Conservation (phyloP, 2,329 filamentous ascomycete species). For the Fusarium nematophilum region DNA sequence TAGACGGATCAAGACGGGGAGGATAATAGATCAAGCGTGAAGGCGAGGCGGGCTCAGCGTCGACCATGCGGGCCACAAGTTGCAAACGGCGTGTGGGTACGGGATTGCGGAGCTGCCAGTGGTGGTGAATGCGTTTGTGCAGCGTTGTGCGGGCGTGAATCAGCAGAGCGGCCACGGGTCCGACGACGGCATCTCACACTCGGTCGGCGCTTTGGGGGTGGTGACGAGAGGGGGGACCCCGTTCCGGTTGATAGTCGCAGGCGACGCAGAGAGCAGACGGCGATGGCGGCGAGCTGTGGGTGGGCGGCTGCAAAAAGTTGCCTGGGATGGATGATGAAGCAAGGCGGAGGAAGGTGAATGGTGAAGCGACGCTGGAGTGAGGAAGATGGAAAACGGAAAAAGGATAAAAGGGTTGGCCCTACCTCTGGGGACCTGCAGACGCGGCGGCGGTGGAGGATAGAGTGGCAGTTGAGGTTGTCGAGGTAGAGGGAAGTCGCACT, state of each 20-base stretch:
- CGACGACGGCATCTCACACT: slow-evolving; percentile 31
- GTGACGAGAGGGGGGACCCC: slow-evolving; percentile 29
- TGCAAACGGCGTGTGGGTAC: slow-evolving; percentile 11
- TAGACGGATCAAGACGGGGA: slow-evolving; percentile 1
- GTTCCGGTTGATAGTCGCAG: slow-evolving; percentile 18
- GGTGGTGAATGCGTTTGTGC: slow-evolving; percentile 25
- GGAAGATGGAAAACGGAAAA: slow-evolving; percentile 27
- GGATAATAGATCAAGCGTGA: slow-evolving; percentile 11
- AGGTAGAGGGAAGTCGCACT: slow-evolving; percentile 62
- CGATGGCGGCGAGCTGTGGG: slow-evolving; percentile 11
- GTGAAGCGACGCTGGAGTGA: slow-evolving; percentile 19
- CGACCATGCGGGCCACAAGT: slow-evolving; percentile 1
- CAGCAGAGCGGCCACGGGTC: slow-evolving; percentile 32
- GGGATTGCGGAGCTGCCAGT: slow-evolving; percentile 11
- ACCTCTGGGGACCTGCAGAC: slow-evolving; percentile 42
- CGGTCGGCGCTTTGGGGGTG: slow-evolving; percentile 24
- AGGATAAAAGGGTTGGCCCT: slow-evolving; percentile 40
- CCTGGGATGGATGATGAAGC: slow-evolving; percentile 6
- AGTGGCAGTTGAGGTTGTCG: slow-evolving; percentile 47
- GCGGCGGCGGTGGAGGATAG: slow-evolving; percentile 36
- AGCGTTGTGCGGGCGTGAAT: slow-evolving; percentile 39
- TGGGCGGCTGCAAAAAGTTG: background rate
- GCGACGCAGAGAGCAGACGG: slow-evolving; percentile 19
- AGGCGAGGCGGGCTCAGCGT: background rate
- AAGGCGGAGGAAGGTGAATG: slow-evolving; percentile 9